Conservation (phyloP, 305 asterid genomes). For the Euphrasia arctica region DNA sequence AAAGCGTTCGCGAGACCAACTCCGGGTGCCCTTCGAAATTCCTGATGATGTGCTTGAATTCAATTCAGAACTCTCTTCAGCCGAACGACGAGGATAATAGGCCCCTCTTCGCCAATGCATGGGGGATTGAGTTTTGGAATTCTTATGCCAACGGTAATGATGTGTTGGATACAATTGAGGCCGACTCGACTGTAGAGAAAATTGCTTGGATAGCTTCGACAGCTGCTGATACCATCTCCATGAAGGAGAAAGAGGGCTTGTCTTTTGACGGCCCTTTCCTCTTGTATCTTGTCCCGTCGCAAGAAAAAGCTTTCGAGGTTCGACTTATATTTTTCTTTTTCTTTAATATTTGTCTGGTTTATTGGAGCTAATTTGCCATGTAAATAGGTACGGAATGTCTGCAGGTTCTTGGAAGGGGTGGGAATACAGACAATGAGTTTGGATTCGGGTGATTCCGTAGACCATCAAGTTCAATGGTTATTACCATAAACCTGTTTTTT, state of each 20-base stretch:
- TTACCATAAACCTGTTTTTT: slow-evolving; percentile 10
- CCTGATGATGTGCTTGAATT: slow-evolving; percentile 50
- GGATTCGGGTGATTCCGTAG: slow-evolving; percentile 58
- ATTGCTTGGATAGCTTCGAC: slow-evolving; percentile 74
- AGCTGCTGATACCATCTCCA: slow-evolving; percentile 64
- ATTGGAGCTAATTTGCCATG: not conserved
- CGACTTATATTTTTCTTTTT: not conserved
- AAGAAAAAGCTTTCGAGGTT: slow-evolving; percentile 58
- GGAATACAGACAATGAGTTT: slow-evolving; percentile 64
- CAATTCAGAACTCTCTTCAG: slow-evolving; percentile 44
- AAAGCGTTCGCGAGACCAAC: slow-evolving; percentile 23
- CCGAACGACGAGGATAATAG: slow-evolving; percentile 33
- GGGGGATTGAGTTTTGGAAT: slow-evolving; percentile 87
- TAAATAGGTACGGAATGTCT: slow-evolving; percentile 57
- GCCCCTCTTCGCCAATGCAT: slow-evolving; percentile 50
- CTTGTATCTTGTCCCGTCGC: slow-evolving; percentile 68
- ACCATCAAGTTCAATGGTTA: slow-evolving; percentile 60
- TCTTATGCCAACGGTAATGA: slow-evolving; percentile 48
- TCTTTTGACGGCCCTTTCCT: slow-evolving; percentile 62
- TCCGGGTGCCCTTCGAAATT: slow-evolving; percentile 59
- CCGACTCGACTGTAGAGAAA: slow-evolving; percentile 44
- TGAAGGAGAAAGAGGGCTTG: slow-evolving; percentile 57
- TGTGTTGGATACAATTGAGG: slow-evolving; percentile 46
- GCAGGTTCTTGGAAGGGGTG: slow-evolving; percentile 52
- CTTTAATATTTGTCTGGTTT: not conserved